These are phyloP conservation scores for Coriaria nepalensis DNA, from an alignment of 306 rosid species.

Conservation along the genomic window DNA sequence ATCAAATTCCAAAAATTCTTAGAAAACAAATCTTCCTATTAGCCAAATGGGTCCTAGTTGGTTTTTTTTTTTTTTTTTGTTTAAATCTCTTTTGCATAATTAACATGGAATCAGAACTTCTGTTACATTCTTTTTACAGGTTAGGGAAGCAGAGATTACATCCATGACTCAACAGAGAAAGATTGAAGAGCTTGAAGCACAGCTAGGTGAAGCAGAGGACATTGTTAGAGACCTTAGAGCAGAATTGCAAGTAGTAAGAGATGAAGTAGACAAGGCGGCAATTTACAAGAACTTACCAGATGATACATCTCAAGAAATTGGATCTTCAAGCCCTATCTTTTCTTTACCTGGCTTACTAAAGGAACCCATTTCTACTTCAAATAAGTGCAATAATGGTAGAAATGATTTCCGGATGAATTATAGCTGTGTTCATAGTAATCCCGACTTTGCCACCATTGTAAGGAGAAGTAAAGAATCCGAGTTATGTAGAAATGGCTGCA, in stretches of 20 bases:
- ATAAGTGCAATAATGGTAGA: slow-evolving; percentile 19
- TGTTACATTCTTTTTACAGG: slow-evolving; percentile 28
- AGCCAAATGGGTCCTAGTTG: too few species aligned
- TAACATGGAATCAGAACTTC: slow-evolving; percentile 8
- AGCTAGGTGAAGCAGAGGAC: slow-evolving; percentile 79
- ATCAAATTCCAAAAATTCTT: too few species aligned
- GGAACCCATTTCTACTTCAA: neutral
- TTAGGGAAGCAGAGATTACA: slow-evolving; percentile 38
- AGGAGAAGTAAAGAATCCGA: slow-evolving; percentile 70
- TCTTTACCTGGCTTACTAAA: slow-evolving; percentile 18
- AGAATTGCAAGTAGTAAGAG: slow-evolving; percentile 57
- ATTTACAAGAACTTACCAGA: slow-evolving; percentile 23
- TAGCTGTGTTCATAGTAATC: slow-evolving; percentile 31
- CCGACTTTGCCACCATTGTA: slow-evolving; percentile 62
- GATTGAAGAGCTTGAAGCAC: slow-evolving; percentile 82
- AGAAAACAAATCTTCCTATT: too few species aligned
- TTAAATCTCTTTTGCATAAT: slow-evolving; percentile 6
- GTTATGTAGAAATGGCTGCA: slow-evolving; percentile 79
- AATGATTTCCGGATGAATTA: slow-evolving; percentile 24
- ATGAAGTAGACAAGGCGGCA: slow-evolving; percentile 41
- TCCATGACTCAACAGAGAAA: slow-evolving; percentile 48
- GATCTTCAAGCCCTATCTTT: slow-evolving; percentile 11
- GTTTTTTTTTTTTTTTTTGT: neutral
- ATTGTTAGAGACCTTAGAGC: slow-evolving; percentile 68
- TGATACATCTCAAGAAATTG: slow-evolving; percentile 18